A percentile compares a stretch with the other conserved stretches of the same genome.
Conservation (phyloP, 805 yeast genomes). For the Kodamaea fukazawae region DNA sequence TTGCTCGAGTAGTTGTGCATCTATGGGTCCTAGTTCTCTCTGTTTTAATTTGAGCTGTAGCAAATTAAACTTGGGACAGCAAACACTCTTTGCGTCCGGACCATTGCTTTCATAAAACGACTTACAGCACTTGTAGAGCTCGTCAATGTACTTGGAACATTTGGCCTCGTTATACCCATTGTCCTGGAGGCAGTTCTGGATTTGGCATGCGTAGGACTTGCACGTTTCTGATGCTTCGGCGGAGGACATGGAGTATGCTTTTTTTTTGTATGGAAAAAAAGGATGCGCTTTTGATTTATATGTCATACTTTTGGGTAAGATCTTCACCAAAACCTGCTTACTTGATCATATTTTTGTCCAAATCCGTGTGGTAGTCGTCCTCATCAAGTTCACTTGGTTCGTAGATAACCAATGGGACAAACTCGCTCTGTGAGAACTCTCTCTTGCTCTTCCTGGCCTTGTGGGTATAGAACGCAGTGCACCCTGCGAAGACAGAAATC, state of each 20-base stretch:
- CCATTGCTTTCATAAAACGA: slow-evolving; percentile 63
- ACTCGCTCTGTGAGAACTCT: slow-evolving; percentile 28
- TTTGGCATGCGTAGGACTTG: slow-evolving; percentile 77
- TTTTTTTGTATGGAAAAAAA: background rate
- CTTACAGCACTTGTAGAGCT: slow-evolving; percentile 72
- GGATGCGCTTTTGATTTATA: background rate
- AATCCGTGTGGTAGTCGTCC: slow-evolving; percentile 55
- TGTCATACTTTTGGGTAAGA: slow-evolving; percentile 1
- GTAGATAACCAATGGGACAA: slow-evolving; percentile 41
- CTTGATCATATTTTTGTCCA: slow-evolving; percentile 34
- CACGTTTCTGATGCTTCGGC: slow-evolving; percentile 39
- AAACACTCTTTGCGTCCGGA: slow-evolving; percentile 56
- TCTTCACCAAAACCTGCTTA: background rate
- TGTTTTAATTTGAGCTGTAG: slow-evolving; percentile 65
- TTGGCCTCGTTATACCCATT: slow-evolving; percentile 68
- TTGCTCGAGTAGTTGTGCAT: slow-evolving; percentile 46
- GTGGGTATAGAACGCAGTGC: slow-evolving; percentile 52
- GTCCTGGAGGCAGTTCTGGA: slow-evolving; percentile 70
- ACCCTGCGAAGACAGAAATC: slow-evolving; percentile 55
- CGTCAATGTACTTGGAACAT: slow-evolving; percentile 68
- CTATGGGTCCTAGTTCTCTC: slow-evolving; percentile 52
- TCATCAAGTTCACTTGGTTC: slow-evolving; percentile 52
- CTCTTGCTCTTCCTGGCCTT: slow-evolving; percentile 22
- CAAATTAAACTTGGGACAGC: slow-evolving; percentile 74
- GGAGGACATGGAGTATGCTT: background rate